Percentiles rank a stretch among this genome's conserved stretches.
Evolutionary conservation across 192 early-diverging fungal genomes (phyloP).

Genomic region (Linnemannia hyalina): DNA sequence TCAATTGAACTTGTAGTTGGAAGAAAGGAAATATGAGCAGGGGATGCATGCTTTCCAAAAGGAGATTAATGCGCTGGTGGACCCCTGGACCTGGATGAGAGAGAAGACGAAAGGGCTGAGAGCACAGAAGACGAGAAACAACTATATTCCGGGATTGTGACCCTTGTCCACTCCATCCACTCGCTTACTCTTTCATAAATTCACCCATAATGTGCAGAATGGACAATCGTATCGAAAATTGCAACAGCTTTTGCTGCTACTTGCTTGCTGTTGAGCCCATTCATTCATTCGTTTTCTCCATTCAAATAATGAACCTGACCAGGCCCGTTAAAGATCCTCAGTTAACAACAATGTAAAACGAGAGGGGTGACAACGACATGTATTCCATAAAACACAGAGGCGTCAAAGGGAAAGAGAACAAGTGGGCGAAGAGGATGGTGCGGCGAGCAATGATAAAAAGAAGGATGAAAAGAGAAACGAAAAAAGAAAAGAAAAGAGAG

Average conservation of each 20-base stretch:
- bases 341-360: no score
- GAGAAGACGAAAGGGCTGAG: background rate
- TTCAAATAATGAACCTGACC: no score
- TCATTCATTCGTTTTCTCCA: no score
- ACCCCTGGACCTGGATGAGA: background rate
- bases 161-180: no score
- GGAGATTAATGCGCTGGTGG: conserved; percentile 8
- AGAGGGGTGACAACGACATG: background rate
- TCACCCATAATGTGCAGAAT: background rate
- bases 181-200: background rate
- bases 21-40: background rate
- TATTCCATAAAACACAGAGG: background rate
- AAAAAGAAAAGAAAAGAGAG: background rate
- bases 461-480: background rate
- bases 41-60: background rate
- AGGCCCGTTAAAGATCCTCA: no score
- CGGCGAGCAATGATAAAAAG: background rate
- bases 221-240: no score
- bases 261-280: no score
- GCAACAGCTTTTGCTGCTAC: no score
- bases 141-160: background rate
- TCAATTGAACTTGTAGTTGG: background rate
- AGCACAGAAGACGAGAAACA: background rate
- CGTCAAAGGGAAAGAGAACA: background rate
- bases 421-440: background rate